Percentiles rank a stretch among this genome's conserved stretches.
Conservation (phyloP, 306 rosid genomes). For the Lagenaria siceraria region DNA sequence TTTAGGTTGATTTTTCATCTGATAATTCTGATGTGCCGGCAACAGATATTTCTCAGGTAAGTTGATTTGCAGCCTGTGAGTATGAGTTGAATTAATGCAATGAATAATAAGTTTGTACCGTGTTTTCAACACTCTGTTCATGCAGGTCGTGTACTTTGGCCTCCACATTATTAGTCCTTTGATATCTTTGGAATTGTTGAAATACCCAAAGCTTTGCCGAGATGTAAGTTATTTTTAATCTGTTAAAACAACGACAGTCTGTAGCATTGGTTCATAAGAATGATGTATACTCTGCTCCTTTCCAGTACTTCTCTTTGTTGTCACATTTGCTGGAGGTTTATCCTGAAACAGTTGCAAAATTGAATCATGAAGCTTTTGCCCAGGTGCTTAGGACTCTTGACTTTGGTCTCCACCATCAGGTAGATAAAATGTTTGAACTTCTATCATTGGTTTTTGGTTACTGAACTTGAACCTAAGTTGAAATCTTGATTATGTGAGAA, state of each 20-base stretch:
- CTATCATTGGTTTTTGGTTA: not conserved
- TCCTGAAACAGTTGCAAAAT: slow-evolving; percentile 87
- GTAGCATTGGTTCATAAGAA: slow-evolving; percentile 10
- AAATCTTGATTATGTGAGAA: not conserved
- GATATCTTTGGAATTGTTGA: slow-evolving; percentile 79
- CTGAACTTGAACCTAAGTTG: not conserved
- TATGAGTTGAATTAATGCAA: not conserved
- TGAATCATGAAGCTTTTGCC: slow-evolving; percentile 56
- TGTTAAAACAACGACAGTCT: not conserved
- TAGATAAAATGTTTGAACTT: slow-evolving; percentile 9
- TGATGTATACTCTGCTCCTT: slow-evolving; percentile 17
- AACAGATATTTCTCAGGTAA: slow-evolving; percentile 88
- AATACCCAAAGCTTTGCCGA: slow-evolving; percentile 83
- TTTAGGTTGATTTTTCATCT: slow-evolving; percentile 9
- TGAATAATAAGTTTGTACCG: not conserved
- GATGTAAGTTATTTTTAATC: slow-evolving; percentile 52
- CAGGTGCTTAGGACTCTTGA: slow-evolving; percentile 80
- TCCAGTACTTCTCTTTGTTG: slow-evolving; percentile 85
- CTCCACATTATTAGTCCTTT: slow-evolving; percentile 79
- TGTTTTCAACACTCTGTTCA: slow-evolving; percentile 18
- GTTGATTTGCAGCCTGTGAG: slow-evolving; percentile 6
- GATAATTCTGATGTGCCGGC: slow-evolving; percentile 27
- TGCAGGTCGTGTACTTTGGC: slow-evolving; percentile 93
- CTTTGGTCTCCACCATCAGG: slow-evolving; percentile 91
- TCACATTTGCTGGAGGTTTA: slow-evolving; percentile 89